Evolutionary conservation across 345 rosid species (phyloP), one percentile per base, ranked within the genome.

Genomic region (Gossypium arboreum): DNA sequence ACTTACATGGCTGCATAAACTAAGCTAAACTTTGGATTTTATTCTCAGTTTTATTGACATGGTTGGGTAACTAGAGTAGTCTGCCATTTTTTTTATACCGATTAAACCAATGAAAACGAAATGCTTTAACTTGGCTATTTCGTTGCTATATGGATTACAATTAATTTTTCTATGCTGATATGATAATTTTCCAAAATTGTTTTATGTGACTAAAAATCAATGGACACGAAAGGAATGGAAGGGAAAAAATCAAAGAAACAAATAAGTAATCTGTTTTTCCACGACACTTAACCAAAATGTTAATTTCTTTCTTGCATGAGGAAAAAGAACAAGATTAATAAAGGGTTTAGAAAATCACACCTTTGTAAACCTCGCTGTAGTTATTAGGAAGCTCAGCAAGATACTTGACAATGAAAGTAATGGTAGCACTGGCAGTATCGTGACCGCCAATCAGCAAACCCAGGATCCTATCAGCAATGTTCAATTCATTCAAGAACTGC

Each of bases 391-490:
- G 74, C 44, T 83, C 81, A 15, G 84, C 79, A 34, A 79, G 84
- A 66, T 58, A 81, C 73, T 70, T 71, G 57, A 81, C 75, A 27
- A 83, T 3, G 65, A 83, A 81, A 73, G 80, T 78, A 47, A 80
- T 71, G 22, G 72, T 73, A 3, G 77, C 82, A 76, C 82, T 79
- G 16, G 80, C 75, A 1, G 86, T 81, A 61, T 83, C 85, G 57
- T 79, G 79, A 73, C 85, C 85, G 20, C 79, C 83, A 1, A 83
- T 72, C 73, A 83, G 27, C 59, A 83, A n/a, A 25, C 79, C 81
- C 39, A 80, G 71, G 27, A 83, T 74, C 58, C 80, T 77, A 20
- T 79, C 81, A 55, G 83, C 83, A 8, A 83, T 10, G 60, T 77
- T 76, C 9, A 71, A 57, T 6, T 83, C 79, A 27, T 10, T 76